phyloP scores from a whole-genome alignment of 345 rosid genomes.

The Isatis tinctoria region DNA sequence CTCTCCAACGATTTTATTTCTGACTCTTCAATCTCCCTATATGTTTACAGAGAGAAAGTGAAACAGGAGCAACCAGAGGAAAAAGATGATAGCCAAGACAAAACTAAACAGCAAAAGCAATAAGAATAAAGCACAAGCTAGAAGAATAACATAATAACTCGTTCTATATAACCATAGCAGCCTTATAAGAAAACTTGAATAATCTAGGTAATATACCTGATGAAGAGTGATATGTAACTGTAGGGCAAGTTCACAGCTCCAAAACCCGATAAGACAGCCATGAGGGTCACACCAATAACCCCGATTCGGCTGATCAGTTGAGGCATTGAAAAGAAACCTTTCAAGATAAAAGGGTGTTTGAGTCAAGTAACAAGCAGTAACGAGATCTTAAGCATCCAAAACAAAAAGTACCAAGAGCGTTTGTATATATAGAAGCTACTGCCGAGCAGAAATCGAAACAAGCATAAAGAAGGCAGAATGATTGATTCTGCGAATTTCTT shows the following conservation, averaged over 20 bases:
- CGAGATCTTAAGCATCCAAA: constrained; percentile 12
- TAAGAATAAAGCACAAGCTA: neutral
- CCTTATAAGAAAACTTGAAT: neutral
- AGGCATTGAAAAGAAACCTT: constrained; percentile 92
- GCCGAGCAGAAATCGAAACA: neutral
- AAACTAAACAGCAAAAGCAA: constrained; percentile 1
- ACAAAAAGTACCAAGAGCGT: neutral
- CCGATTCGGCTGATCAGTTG: constrained; percentile 97
- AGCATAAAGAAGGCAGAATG: neutral
- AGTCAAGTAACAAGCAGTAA: constrained; percentile 1
- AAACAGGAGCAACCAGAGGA: neutral
- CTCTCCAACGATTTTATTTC: constrained; percentile 89
- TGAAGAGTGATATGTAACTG: constrained; percentile 96
- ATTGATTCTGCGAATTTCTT: constrained; percentile 1
- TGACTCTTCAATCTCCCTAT: constrained; percentile 87
- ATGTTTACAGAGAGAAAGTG: constrained; percentile 11
- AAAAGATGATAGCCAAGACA: neutral
- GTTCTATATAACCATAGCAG: neutral
- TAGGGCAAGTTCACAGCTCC: constrained; percentile 97
- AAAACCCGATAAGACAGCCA: constrained; percentile 97
- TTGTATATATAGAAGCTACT: constrained; percentile 12
- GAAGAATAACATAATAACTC: neutral
- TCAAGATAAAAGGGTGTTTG: constrained; percentile 22
- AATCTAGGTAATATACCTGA: constrained; percentile 46
- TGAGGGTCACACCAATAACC: constrained; percentile 94